Conservation (phyloP, 805 yeast species). For the Pichia heedii region DNA sequence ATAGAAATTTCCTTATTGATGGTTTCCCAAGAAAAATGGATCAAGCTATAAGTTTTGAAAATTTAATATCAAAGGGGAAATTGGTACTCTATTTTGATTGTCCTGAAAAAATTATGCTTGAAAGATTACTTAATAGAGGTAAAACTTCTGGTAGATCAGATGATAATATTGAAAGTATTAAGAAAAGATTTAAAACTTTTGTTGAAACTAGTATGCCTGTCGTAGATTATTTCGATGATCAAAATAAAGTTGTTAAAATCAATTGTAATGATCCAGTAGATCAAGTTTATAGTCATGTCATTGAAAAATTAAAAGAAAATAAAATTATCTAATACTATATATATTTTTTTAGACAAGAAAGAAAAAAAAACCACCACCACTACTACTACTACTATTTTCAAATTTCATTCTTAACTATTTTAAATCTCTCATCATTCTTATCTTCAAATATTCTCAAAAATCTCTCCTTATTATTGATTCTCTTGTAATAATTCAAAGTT, state of each 20-base stretch:
- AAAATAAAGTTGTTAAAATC: slow-evolving; percentile 67
- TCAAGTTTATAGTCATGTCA: slow-evolving; percentile 61
- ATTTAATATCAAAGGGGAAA: slow-evolving; percentile 57
- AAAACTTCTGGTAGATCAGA: slow-evolving; percentile 92
- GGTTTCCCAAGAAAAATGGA: slow-evolving; percentile 99
- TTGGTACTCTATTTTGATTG: slow-evolving; percentile 74
- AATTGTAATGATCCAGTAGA: slow-evolving; percentile 77
- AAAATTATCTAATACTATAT: slow-evolving; percentile 16
- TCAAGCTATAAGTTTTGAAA: slow-evolving; percentile 91
- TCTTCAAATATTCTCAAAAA: slow-evolving; percentile 6
- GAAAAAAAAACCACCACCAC: background rate
- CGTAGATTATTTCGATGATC: slow-evolving; percentile 68
- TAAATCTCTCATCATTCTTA: slow-evolving; percentile 15
- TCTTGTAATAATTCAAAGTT: slow-evolving; percentile 33
- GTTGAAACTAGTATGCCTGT: slow-evolving; percentile 91
- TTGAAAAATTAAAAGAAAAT: slow-evolving; percentile 48
- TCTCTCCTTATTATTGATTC: slow-evolving; percentile 8
- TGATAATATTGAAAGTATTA: slow-evolving; percentile 86
- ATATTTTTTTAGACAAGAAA: background rate
- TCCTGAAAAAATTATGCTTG: slow-evolving; percentile 74
- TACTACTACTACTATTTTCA: no score
- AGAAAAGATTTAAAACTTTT: slow-evolving; percentile 80
- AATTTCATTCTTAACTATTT: slow-evolving; percentile 16
- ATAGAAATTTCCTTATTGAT: slow-evolving; percentile 69
- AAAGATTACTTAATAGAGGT: slow-evolving; percentile 81